Base-by-base conservation (phyloP, 306 rosid species). In the Cucumis melo region DNA sequence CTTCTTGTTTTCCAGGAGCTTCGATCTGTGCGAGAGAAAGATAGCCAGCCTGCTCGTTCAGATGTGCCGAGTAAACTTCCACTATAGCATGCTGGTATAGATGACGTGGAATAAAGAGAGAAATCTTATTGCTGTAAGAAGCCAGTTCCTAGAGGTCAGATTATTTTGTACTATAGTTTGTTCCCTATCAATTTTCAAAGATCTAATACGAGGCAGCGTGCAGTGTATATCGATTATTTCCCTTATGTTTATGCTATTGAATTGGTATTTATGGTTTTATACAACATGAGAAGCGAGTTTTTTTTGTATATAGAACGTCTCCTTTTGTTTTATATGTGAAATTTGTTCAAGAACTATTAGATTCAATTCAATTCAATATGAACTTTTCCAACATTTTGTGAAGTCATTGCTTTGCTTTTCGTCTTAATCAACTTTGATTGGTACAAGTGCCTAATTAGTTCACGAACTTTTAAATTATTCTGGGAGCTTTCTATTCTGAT, bases 21-120 rank as follows among this genome's bases (percentile, higher is more conserved):
- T 23, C 87, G 97, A 73, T 63, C 97, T 14, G 78, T 83, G 19
- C 83, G 87, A 62, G 97, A 91, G 54, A 88, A 81, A 87, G 88
- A 87, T 41, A 44, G 24, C 66, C 64, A 14, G 46, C 75, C 87
- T 46, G 74, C 88, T 66, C 71, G 24, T 54, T 87, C 78, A 74
- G 86, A 78, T 44, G 75, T 78, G 78, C 81, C 84, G 36, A 54
- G 61, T 24, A 89, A 62, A 80, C 81, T 77, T 77, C 80, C 67
- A 68, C 66, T 81, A 55, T 84, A 83, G 81, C 78, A 72, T 68
- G 80, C 81, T 54, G 89, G 82, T 34, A 76, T 50, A 54, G 77
- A 80, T 23, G 38, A 73, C 16, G 90, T 78, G 74, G 86, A 80
- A 79, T 87, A 78, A 61, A 85, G 77, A 65, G 67, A 89, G 89